Conservation (phyloP, 78 protist species). For the Speleostelium caveatum region DNA sequence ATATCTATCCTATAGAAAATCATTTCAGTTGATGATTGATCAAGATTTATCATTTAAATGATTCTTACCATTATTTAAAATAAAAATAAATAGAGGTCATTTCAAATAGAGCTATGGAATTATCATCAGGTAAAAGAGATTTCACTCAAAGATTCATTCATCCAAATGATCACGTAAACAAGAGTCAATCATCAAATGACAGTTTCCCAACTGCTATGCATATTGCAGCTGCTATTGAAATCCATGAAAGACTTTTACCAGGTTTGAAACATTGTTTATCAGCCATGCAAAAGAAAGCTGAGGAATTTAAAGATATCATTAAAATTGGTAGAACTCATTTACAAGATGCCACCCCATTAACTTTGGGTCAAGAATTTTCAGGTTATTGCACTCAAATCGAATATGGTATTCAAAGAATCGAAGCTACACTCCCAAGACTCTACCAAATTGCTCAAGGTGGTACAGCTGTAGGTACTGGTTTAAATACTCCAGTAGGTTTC, state of each 20-base stretch:
- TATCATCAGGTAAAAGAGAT: constrained; percentile 91
- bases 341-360: constrained; percentile 96
- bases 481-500: constrained; percentile 92
- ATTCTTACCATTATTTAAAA: too few species aligned
- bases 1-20: neutral
- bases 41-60: neutral
- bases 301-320: constrained; percentile 82
- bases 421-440: constrained; percentile 81
- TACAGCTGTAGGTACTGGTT: constrained; percentile 98
- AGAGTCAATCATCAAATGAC: constrained; percentile 95
- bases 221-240: constrained; percentile 90
- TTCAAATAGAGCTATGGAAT: constrained; percentile 91
- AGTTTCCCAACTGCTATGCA: constrained; percentile 98
- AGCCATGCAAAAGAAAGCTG: constrained; percentile 81
- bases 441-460: constrained; percentile 95
- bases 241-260: constrained; percentile 78
- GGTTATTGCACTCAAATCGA: constrained; percentile 92
- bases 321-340: constrained; percentile 98
- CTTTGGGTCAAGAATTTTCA: constrained; percentile 95
- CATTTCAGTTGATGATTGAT: neutral
- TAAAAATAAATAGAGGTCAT: constrained; percentile 85
- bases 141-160: constrained; percentile 91
- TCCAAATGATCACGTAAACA: constrained; percentile 98
- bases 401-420: constrained; percentile 79
- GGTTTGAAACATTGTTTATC: constrained; percentile 48